Conservation (phyloP, 169 alveolate species). For the Cytauxzoon felis region DNA sequence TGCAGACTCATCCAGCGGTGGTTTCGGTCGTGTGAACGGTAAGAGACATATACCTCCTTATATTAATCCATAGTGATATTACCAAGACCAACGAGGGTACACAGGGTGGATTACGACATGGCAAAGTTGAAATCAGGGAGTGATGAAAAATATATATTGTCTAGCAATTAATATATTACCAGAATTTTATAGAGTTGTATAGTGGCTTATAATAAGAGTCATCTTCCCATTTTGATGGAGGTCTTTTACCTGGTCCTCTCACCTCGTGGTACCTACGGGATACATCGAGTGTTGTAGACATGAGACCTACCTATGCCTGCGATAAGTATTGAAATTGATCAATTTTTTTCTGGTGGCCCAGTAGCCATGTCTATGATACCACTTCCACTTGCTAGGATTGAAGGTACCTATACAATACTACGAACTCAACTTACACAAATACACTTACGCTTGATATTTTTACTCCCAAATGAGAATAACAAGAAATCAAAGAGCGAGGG, state of each 20-base stretch:
- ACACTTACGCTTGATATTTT: no score
- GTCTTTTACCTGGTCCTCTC: constrained; percentile 75
- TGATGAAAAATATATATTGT: constrained; percentile 11
- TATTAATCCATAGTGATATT: constrained; percentile 17
- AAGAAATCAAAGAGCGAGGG: no score
- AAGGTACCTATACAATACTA: constrained; percentile 29
- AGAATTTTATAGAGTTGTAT: constrained; percentile 71
- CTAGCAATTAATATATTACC: constrained; percentile 48
- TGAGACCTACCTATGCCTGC: constrained; percentile 72
- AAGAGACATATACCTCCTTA: neutral
- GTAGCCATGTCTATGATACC: constrained; percentile 86
- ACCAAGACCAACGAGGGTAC: constrained; percentile 55
- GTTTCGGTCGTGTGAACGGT: constrained; percentile 75
- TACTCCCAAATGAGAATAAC: no score
- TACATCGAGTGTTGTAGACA: neutral
- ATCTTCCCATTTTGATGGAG: constrained; percentile 75
- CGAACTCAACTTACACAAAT: no score
- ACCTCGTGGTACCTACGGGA: constrained; percentile 81
- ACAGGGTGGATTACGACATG: constrained; percentile 56
- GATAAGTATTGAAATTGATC: constrained; percentile 75
- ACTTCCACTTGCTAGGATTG: constrained; percentile 79
- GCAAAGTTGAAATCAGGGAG: constrained; percentile 57
- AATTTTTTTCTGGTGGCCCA: constrained; percentile 86
- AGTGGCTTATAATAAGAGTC: constrained; percentile 73
- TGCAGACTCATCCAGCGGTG: constrained; percentile 70